phyloP scores from a whole-genome alignment of 1,139 yeast species.

The Wickerhamiella infanticola region DNA sequence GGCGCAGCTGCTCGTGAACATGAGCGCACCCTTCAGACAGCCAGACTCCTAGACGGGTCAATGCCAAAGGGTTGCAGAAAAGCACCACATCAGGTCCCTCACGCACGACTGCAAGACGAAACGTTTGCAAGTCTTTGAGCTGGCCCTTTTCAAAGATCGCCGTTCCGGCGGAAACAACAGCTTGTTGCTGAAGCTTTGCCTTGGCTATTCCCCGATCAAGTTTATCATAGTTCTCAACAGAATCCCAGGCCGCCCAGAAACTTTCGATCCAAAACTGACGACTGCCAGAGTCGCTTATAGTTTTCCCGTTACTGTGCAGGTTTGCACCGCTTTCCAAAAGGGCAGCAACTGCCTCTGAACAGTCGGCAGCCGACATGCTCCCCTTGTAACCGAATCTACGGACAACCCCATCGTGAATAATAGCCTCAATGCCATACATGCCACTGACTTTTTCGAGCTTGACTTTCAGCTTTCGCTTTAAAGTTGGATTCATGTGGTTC shows the following conservation, averaged over 20 bases:
- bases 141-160: slow-evolving; percentile 70
- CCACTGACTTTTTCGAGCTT: slow-evolving; percentile 60
- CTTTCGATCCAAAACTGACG: slow-evolving; percentile 72
- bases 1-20: slow-evolving; percentile 47
- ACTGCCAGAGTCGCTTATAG: slow-evolving; percentile 23
- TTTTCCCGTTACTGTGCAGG: slow-evolving; percentile 13
- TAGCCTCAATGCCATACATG: slow-evolving; percentile 66
- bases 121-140: slow-evolving; percentile 64
- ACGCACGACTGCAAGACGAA: slow-evolving; percentile 71
- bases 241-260: slow-evolving; percentile 95
- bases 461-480: slow-evolving; percentile 56
- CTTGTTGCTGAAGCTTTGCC: slow-evolving; percentile 70
- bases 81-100: slow-evolving; percentile 75
- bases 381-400: slow-evolving; percentile 81
- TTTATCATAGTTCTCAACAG: slow-evolving; percentile 41
- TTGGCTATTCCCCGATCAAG: slow-evolving; percentile 56
- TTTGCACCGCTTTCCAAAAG: slow-evolving; percentile 39
- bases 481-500: slow-evolving; percentile 72
- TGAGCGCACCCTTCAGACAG: slow-evolving; percentile 80
- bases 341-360: slow-evolving; percentile 78
- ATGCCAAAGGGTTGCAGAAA: slow-evolving; percentile 73
- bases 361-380: slow-evolving; percentile 80
- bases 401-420: slow-evolving; percentile 73
- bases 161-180: slow-evolving; percentile 80
- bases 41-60: slow-evolving; percentile 81